These are phyloP conservation scores for Zygoascus flipseniorum DNA, from an alignment of 805 yeast genomes.

Conservation along the genomic window DNA sequence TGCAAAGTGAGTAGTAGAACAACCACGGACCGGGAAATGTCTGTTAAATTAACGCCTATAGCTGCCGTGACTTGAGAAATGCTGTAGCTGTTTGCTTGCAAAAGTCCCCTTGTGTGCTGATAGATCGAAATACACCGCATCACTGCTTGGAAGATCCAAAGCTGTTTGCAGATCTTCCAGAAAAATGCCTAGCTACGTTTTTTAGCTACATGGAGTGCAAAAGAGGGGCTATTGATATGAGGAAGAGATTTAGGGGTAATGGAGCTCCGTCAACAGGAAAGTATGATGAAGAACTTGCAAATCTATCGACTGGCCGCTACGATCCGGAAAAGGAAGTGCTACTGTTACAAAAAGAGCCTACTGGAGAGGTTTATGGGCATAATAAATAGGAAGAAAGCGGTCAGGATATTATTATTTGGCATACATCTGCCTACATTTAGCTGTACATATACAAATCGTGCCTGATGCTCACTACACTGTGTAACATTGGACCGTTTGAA, in stretches of 20 bases:
- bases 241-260: slow-evolving; percentile 86
- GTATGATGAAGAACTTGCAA: slow-evolving; percentile 79
- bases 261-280: slow-evolving; percentile 90
- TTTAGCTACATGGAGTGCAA: slow-evolving; percentile 84
- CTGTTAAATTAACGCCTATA: slow-evolving; percentile 21
- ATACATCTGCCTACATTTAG: background rate
- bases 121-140: slow-evolving; percentile 82
- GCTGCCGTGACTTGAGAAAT: slow-evolving; percentile 88
- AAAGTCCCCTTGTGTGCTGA: slow-evolving; percentile 91
- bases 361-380: background rate
- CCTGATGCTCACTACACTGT: too few species aligned
- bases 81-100: slow-evolving; percentile 96
- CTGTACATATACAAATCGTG: too few species aligned
- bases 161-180: slow-evolving; percentile 70
- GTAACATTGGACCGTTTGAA: too few species aligned
- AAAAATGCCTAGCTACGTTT: slow-evolving; percentile 76
- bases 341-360: slow-evolving; percentile 39
- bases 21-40: background rate
- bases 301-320: slow-evolving; percentile 71
- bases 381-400: background rate
- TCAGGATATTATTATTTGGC: background rate
- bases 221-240: slow-evolving; percentile 12
- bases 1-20: slow-evolving; percentile 9
- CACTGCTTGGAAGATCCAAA: slow-evolving; percentile 79
- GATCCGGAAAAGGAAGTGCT: slow-evolving; percentile 73